A percentile compares a stretch with the other conserved stretches of the same genome.
Evolutionary conservation across 441 rosid genomes (phyloP).

Genomic region (Populus hybrid): DNA sequence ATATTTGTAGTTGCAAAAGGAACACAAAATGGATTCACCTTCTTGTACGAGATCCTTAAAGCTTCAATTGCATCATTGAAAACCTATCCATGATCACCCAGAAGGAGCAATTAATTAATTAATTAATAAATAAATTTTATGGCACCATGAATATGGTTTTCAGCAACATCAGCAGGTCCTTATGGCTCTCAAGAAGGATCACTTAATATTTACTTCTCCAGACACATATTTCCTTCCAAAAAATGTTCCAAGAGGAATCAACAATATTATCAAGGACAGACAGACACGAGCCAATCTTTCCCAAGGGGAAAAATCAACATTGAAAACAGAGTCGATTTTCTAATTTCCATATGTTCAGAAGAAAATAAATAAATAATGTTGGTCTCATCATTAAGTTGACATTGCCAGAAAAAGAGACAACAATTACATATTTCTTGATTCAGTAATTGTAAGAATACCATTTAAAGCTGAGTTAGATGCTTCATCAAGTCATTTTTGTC

Average conservation of each 20-base stretch:
- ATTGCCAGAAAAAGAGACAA: not conserved
- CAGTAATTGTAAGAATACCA: not conserved
- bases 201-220: not conserved
- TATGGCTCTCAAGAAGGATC: not conserved
- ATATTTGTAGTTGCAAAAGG: conserved; percentile 96
- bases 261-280: not conserved
- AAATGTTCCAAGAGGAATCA: not conserved
- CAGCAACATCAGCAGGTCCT: conserved; percentile 1
- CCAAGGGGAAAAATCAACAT: not conserved
- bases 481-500: not conserved
- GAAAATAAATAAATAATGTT: not conserved
- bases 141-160: conserved; percentile 6
- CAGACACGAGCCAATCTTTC: not conserved
- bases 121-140: conserved; percentile 10
- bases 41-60: conserved; percentile 73
- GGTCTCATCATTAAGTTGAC: not conserved
- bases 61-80: conserved; percentile 92
- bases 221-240: not conserved
- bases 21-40: conserved; percentile 93
- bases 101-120: not conserved
- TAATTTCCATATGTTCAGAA: not conserved
- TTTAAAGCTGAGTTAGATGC: not conserved
- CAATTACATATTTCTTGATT: not conserved
- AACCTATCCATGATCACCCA: conserved; percentile 44
- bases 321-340: not conserved